Conservation (phyloP, 768 basidiomycete genomes). For the Leccinum sublutescens region DNA sequence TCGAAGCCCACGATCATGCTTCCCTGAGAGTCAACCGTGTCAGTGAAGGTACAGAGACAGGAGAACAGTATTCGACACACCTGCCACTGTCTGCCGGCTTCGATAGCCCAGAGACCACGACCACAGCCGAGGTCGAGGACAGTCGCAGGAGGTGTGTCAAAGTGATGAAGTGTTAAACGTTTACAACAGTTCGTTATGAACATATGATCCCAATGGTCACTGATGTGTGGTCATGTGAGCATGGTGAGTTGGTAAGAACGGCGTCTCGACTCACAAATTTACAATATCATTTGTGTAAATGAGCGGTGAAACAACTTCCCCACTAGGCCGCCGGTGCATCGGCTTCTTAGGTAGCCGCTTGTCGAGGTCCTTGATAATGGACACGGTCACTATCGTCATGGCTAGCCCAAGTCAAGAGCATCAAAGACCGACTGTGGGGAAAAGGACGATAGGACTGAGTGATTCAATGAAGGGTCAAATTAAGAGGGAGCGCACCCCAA, state of each 20-base stretch:
- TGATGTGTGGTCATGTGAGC: constrained; percentile 26
- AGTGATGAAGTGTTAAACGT: constrained; percentile 54
- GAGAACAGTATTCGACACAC: constrained; percentile 38
- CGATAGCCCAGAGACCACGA: constrained; percentile 66
- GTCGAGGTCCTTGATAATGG: constrained; percentile 44
- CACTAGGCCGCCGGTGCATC: constrained; percentile 42
- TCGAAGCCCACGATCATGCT: constrained; percentile 62
- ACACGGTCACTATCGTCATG: constrained; percentile 23
- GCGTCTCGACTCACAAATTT: constrained; percentile 47
- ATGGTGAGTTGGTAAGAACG: neutral
- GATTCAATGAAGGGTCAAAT: constrained; percentile 9
- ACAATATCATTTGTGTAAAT: constrained; percentile 46
- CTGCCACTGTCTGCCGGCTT: constrained; percentile 65
- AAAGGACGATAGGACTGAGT: constrained; percentile 11
- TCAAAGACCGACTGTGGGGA: constrained; percentile 17
- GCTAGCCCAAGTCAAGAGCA: constrained; percentile 21
- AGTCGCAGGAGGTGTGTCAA: constrained; percentile 46
- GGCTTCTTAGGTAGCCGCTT: constrained; percentile 41
- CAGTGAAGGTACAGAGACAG: neutral
- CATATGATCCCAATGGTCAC: constrained; percentile 73
- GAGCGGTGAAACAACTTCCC: constrained; percentile 57
- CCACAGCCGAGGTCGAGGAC: constrained; percentile 75
- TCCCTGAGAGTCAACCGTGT: constrained; percentile 35
- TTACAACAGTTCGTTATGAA: constrained; percentile 51
- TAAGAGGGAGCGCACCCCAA: constrained; percentile 18